phyloP scores from a whole-genome alignment of 2,329 filamentous ascomycete species.

The Phyllosticta citriasiana region DNA sequence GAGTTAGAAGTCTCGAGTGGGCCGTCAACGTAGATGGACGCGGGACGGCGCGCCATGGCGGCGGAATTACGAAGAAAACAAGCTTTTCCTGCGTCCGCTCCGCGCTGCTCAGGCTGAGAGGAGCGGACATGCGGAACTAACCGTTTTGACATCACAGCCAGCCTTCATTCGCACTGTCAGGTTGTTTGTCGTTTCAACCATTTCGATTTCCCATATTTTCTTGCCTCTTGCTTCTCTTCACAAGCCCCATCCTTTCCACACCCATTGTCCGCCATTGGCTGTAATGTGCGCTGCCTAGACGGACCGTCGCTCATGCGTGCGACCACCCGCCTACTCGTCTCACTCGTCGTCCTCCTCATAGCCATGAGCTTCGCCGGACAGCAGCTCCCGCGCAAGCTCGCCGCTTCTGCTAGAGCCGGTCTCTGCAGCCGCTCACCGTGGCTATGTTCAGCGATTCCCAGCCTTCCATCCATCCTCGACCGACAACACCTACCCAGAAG shows the following conservation, averaged over 20 bases:
- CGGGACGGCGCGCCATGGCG: background rate
- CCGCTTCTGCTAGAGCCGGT: slow-evolving; percentile 5
- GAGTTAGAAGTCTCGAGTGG: background rate
- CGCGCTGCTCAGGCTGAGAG: background rate
- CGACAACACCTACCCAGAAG: background rate
- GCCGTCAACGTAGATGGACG: background rate
- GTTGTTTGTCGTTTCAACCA: background rate
- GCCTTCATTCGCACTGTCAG: background rate
- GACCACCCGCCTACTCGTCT: slow-evolving; percentile 8
- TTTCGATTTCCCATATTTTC: background rate
- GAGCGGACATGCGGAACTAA: background rate
- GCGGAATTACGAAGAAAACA: background rate
- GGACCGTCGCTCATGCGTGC: slow-evolving; percentile 8
- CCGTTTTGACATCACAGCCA: background rate
- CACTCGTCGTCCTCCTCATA: slow-evolving; percentile 8
- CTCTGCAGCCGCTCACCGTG: slow-evolving; percentile 3
- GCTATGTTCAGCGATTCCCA: slow-evolving; percentile 2
- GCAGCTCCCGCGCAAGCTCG: slow-evolving; percentile 5
- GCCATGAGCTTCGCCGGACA: slow-evolving; percentile 11
- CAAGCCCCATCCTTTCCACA: background rate
- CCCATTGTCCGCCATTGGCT: background rate
- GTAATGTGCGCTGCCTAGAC: slow-evolving; percentile 5
- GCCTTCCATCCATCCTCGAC: background rate
- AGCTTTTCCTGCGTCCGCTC: background rate
- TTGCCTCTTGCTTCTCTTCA: background rate